Evolutionary conservation across 352 stramenopile species (phyloP).

Genomic region (Globisporangium echinulatum): DNA sequence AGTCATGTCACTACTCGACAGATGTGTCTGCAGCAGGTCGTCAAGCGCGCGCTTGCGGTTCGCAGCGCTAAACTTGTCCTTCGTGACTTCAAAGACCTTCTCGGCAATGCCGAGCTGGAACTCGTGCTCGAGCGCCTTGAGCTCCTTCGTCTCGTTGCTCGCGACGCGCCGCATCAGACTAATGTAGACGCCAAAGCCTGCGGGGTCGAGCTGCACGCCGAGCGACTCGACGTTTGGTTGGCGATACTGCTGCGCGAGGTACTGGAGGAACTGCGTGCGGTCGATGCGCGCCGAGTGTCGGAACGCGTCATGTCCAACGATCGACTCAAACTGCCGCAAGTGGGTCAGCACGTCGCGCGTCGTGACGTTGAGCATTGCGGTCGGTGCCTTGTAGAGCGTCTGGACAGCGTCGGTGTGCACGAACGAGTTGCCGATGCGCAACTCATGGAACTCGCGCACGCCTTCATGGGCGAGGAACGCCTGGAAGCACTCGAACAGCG

Average conservation of each 20-base stretch:
- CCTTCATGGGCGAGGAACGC: constrained; percentile 64
- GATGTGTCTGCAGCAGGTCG: constrained; percentile 37
- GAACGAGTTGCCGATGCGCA: constrained; percentile 80
- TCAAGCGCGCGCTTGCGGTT: constrained; percentile 72
- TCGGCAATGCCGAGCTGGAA: constrained; percentile 75
- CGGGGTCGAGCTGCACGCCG: constrained; percentile 52
- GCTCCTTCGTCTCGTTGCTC: constrained; percentile 75
- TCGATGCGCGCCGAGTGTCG: constrained; percentile 49
- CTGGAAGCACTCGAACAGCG: constrained; percentile 65
- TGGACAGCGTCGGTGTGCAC: constrained; percentile 75
- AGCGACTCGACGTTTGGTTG: constrained; percentile 57
- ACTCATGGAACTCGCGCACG: constrained; percentile 49
- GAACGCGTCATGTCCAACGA: constrained; percentile 65
- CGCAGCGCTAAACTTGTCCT: constrained; percentile 80
- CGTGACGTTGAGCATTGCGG: constrained; percentile 42
- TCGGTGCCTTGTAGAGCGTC: constrained; percentile 43
- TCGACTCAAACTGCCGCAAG: constrained; percentile 59
- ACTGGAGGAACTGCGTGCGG: constrained; percentile 64
- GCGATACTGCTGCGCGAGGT: constrained; percentile 57
- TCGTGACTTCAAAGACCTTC: constrained; percentile 76
- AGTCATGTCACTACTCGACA: not conserved
- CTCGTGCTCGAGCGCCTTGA: constrained; percentile 72
- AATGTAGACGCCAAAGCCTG: constrained; percentile 72
- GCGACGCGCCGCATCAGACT: constrained; percentile 65
- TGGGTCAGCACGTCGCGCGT: constrained; percentile 61